Evolutionary conservation across 768 basidiomycete species (phyloP), one percentile per base, ranked within the genome.

Genomic region (Macrolepiota fuliginosa): DNA sequence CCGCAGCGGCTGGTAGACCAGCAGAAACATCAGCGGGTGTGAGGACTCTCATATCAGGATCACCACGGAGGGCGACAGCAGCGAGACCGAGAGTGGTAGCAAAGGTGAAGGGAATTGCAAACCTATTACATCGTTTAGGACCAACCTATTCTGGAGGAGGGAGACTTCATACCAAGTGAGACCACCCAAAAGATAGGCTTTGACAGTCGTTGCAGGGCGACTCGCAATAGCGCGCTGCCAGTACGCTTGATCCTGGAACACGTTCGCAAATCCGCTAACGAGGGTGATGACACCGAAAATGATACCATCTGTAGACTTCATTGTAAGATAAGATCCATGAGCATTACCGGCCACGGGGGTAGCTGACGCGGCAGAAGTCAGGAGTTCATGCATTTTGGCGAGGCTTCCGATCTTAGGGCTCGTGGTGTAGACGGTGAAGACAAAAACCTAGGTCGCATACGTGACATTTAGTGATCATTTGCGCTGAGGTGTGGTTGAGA

Each of bases 221-320:
- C 88, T 90, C 1, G 96, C 95, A 69, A 97, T 94, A 1, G 94
- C 94, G 12, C 93, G 83, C 69, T 94, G 92, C 88, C 92, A 96
- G 73, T 96, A 98, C 0, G 91, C 89, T 68, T 91, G 88, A 65
- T 83, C 81, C 63, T 81, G 77, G 69, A 81, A 83, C 4, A 82
- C 80, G 11, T 78, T 80, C 11, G 79, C 81, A 66, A 93, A 94
- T 72, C 94, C 94, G 2, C 94, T 92, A 58, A 91, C 86, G 65
- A 93, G 83, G 71, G 94, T 95, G 73, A 96, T 90, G 17, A 95
- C 86, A 19, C 94, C 89, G 62, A 94, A 94, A 58, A 92, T 88
- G 17, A 94, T 72, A 3, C 91, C 92, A 52, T 86, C 81, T 71
- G 84, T 81, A n/a, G 87, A 89, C 32, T 89, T 80, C 77, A 94